Evolutionary conservation across 352 stramenopile species (phyloP).

Genomic region (Phytophthora agathidicida): DNA sequence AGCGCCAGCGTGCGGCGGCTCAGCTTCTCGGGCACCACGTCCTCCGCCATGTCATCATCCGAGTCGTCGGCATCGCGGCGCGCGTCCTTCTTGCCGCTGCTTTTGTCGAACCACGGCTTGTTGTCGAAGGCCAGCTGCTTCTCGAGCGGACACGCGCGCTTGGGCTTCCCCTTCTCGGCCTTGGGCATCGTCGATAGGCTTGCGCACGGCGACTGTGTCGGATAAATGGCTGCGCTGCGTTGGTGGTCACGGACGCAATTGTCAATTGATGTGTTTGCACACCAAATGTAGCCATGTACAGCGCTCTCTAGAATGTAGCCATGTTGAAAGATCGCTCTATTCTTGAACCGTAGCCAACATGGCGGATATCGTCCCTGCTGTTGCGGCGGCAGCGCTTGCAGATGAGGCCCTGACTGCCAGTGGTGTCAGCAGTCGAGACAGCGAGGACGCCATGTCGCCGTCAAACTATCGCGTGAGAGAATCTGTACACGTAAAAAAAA

Average conservation of each 20-base stretch:
- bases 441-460: conserved; percentile 33
- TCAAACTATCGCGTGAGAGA: conserved; percentile 56
- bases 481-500: not conserved
- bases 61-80: conserved; percentile 54
- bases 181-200: conserved; percentile 67
- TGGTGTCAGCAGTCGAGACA: conserved; percentile 31
- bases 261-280: conserved; percentile 6
- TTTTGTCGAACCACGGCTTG: conserved; percentile 85
- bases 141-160: conserved; percentile 85
- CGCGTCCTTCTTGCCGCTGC: conserved; percentile 23
- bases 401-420: conserved; percentile 28
- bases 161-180: conserved; percentile 74
- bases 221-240: conserved; percentile 39
- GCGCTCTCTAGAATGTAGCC: conserved; percentile 3
- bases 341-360: conserved; percentile 8
- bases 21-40: conserved; percentile 82
- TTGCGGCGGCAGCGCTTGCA: not conserved
- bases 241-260: conserved; percentile 29
- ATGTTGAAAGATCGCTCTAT: conserved; percentile 25
- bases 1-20: conserved; percentile 83
- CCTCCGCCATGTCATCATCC: conserved; percentile 64
- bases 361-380: not conserved
- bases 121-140: conserved; percentile 88
- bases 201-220: conserved; percentile 2
- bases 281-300: conserved; percentile 15